Percentiles rank a stretch among this genome's conserved stretches.
Evolutionary conservation across 352 stramenopile species (phyloP).

Genomic region (Globisporangium canariense): DNA sequence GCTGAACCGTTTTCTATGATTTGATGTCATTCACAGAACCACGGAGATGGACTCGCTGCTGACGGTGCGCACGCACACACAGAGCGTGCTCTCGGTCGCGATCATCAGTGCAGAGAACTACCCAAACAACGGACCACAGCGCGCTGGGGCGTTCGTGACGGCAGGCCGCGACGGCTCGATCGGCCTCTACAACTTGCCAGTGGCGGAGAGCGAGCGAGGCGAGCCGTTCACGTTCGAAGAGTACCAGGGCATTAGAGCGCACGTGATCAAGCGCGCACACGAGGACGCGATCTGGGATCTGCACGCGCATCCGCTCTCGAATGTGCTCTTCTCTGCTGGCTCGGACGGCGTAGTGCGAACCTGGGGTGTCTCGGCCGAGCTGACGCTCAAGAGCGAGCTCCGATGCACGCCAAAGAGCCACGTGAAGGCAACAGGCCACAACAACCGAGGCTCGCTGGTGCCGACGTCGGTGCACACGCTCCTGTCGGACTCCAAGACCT

Average conservation of each 20-base stretch:
- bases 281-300: constrained; percentile 83
- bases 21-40: constrained; percentile 24
- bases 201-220: constrained; percentile 53
- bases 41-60: constrained; percentile 76
- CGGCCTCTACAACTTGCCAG: constrained; percentile 58
- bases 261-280: constrained; percentile 71
- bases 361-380: constrained; percentile 72
- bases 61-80: constrained; percentile 66
- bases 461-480: constrained; percentile 74
- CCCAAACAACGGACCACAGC: constrained; percentile 42
- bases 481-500: constrained; percentile 75
- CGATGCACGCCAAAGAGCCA: constrained; percentile 53
- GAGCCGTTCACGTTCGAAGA: constrained; percentile 71
- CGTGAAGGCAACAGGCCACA: constrained; percentile 48
- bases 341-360: constrained; percentile 75
- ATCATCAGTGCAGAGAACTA: constrained; percentile 79
- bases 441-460: constrained; percentile 45
- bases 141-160: constrained; percentile 60
- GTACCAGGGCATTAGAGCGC: constrained; percentile 66
- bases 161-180: constrained; percentile 76
- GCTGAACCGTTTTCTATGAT: not conserved
- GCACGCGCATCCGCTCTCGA: constrained; percentile 77
- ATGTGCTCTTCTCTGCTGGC: constrained; percentile 78
- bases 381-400: constrained; percentile 74
- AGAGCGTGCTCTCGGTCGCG: constrained; percentile 72